Evolutionary conservation across 164 flowering plant genomes (phyloP).

Genomic region (Vitis labrusca): DNA sequence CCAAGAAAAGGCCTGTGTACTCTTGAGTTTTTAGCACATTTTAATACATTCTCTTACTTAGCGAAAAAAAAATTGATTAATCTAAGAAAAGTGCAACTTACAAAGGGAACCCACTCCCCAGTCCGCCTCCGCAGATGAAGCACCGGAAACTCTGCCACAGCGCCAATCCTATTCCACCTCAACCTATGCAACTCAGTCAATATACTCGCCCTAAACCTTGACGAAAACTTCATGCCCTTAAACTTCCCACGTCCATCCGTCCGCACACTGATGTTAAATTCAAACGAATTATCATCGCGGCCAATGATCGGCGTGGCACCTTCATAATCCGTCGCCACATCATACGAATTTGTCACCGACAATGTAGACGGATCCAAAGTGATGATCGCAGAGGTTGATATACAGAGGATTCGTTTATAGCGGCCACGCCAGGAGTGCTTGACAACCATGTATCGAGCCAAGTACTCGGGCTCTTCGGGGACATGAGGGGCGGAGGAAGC

Average conservation of each 20-base stretch:
- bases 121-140: constrained; percentile 76
- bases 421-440: constrained; percentile 99
- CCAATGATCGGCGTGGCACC: constrained; percentile 71
- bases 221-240: constrained; percentile 80
- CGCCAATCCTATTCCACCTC: constrained; percentile 46
- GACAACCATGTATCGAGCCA: constrained; percentile 76
- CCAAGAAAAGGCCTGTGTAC: too few relatives aligned
- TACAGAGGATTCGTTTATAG: constrained; percentile 88
- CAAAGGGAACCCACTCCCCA: constrained; percentile 81
- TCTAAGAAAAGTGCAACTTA: constrained; percentile 44
- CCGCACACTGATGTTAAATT: constrained; percentile 78
- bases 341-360: constrained; percentile 81
- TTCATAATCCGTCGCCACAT: constrained; percentile 68
- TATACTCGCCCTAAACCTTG: constrained; percentile 76
- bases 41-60: too few relatives aligned
- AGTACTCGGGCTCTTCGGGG: constrained; percentile 88
- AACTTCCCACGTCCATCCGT: constrained; percentile 91
- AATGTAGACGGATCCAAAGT: constrained; percentile 87
- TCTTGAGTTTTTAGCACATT: too few relatives aligned
- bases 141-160: constrained; percentile 78
- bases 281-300: constrained; percentile 73
- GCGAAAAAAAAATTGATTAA: neutral
- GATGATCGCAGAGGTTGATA: constrained; percentile 52
- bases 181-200: constrained; percentile 83
- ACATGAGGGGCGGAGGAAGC: too few relatives aligned